phyloP scores from a whole-genome alignment of 441 rosid genomes.

The Euphorbia schlechtendalii region DNA sequence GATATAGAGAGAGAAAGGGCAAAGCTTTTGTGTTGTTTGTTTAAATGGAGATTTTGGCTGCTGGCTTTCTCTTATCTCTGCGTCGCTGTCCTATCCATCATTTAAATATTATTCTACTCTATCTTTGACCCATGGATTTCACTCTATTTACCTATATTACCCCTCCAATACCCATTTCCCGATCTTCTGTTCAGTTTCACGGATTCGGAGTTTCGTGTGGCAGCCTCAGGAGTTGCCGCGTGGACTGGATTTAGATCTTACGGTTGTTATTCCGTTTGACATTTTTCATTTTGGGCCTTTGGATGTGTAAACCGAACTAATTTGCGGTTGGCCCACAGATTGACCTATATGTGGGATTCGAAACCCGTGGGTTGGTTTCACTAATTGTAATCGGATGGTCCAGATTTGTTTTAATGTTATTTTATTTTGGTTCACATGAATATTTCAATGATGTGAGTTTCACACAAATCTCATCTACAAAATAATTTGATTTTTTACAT shows the following conservation, averaged over 20 bases:
- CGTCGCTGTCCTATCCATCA: constrained; percentile 26
- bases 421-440: constrained; percentile 14
- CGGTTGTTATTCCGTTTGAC: background rate
- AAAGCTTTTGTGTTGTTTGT: constrained; percentile 10
- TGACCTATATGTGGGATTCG: background rate
- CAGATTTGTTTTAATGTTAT: background rate
- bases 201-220: constrained; percentile 3
- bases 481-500: background rate
- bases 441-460: constrained; percentile 1
- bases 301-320: background rate
- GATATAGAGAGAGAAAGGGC: constrained; percentile 25
- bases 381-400: background rate
- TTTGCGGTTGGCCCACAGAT: background rate
- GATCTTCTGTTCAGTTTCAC: background rate
- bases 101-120: constrained; percentile 23
- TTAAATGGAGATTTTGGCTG: constrained; percentile 28
- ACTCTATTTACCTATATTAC: constrained; percentile 7
- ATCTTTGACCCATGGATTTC: constrained; percentile 17
- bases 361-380: background rate
- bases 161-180: background rate
- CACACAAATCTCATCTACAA: constrained; percentile 6
- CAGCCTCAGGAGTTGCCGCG: no score
- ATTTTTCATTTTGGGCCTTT: background rate
- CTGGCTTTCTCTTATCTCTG: constrained; percentile 18
- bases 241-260: background rate